These are phyloP conservation scores for Cyberlindnera americana DNA, from an alignment of 805 yeast species.

Conservation along the genomic window DNA sequence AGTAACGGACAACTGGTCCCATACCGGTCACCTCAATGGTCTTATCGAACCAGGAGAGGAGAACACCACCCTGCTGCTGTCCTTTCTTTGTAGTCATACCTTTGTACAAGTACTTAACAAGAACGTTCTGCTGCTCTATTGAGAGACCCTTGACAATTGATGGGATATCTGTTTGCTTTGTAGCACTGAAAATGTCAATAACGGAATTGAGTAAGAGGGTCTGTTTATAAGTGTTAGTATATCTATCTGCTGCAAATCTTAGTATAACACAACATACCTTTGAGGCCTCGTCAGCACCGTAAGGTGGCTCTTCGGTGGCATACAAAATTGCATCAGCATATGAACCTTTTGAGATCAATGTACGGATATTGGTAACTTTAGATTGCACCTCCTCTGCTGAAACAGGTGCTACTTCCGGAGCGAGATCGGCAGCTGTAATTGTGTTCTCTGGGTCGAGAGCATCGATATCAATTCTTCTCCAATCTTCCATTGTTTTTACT, in stretches of 20 bases:
- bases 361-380: slow-evolving; percentile 55
- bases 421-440: slow-evolving; percentile 58
- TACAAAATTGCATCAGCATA: slow-evolving; percentile 60
- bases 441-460: slow-evolving; percentile 78
- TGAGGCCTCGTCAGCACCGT: slow-evolving; percentile 61
- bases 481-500: slow-evolving; percentile 50
- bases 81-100: slow-evolving; percentile 78
- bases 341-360: slow-evolving; percentile 67
- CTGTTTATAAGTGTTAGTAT: slow-evolving; percentile 28
- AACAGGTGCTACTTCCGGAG: slow-evolving; percentile 43
- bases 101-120: slow-evolving; percentile 81
- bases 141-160: slow-evolving; percentile 55
- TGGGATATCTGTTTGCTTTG: slow-evolving; percentile 64
- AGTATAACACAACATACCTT: no score
- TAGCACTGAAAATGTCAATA: slow-evolving; percentile 66
- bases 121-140: slow-evolving; percentile 65
- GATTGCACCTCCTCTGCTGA: slow-evolving; percentile 51
- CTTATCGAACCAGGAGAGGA: slow-evolving; percentile 91
- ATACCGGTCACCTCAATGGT: slow-evolving; percentile 80
- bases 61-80: slow-evolving; percentile 79
- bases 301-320: slow-evolving; percentile 75
- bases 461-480: slow-evolving; percentile 96
- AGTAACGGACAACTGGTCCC: slow-evolving; percentile 82
- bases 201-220: slow-evolving; percentile 49
- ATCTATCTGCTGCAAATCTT: no score